A percentile compares a stretch with the other conserved stretches of the same genome.
Evolutionary conservation across 495 filamentous ascomycete genomes (phyloP).

Genomic region (Amniculicola lignicola): DNA sequence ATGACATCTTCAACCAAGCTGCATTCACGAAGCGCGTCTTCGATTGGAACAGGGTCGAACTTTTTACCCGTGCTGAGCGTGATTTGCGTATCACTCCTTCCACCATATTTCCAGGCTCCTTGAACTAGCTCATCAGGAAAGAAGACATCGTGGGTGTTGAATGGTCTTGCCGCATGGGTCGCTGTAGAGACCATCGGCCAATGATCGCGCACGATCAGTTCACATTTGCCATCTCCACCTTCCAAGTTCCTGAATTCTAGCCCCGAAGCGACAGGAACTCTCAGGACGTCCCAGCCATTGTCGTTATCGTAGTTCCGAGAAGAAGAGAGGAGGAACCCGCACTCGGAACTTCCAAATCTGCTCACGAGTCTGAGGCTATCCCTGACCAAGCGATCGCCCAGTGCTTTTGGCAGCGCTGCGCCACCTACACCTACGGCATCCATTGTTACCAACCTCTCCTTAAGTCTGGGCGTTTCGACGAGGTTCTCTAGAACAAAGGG

Average conservation of each 20-base stretch:
- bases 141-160: constrained; percentile 59
- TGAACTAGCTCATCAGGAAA: constrained; percentile 50
- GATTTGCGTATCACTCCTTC: constrained; percentile 58
- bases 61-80: constrained; percentile 66
- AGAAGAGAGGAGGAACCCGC: constrained; percentile 54
- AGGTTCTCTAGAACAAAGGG: constrained; percentile 58
- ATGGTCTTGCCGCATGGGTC: constrained; percentile 58
- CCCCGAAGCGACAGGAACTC: constrained; percentile 31
- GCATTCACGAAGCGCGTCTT: constrained; percentile 45
- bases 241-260: constrained; percentile 57
- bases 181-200: constrained; percentile 57
- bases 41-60: constrained; percentile 62
- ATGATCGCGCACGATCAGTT: constrained; percentile 56
- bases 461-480: too few relatives aligned
- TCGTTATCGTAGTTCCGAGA: constrained; percentile 52
- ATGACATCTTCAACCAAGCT: constrained; percentile 46
- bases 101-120: constrained; percentile 59
- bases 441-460: too few relatives aligned
- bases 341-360: constrained; percentile 58
- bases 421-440: constrained; percentile 58
- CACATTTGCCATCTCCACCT: constrained; percentile 55
- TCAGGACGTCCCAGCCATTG: constrained; percentile 66
- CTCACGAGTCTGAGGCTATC: constrained; percentile 52
- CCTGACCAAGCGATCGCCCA: constrained; percentile 49
- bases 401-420: constrained; percentile 47